A percentile compares a stretch with the other conserved stretches of the same genome.
These are phyloP conservation scores for Ceratocystis ficicola DNA, from an alignment of 2,329 filamentous ascomycete genomes.

Conservation along the genomic window DNA sequence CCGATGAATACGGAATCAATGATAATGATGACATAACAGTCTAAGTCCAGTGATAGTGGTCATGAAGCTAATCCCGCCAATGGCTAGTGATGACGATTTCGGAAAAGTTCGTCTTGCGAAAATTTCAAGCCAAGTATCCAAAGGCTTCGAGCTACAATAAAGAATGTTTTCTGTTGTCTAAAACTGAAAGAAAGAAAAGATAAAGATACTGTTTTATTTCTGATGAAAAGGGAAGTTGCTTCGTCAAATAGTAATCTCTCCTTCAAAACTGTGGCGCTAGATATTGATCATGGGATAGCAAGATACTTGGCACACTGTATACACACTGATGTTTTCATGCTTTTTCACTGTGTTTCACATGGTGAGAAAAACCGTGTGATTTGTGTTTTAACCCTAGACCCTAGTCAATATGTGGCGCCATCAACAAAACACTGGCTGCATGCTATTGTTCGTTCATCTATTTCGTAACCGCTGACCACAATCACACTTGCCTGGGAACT, in stretches of 20 bases:
- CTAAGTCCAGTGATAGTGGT: neutral
- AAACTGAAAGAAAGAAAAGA: neutral
- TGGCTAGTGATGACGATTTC: neutral
- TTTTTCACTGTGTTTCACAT: neutral
- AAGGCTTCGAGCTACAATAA: neutral
- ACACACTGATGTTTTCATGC: neutral
- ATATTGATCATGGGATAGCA: neutral
- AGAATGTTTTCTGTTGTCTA: neutral
- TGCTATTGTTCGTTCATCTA: too few species aligned
- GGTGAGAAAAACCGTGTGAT: neutral
- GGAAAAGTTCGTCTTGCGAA: neutral
- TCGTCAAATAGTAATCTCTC: neutral
- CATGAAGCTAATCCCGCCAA: neutral
- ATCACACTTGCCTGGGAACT: too few species aligned
- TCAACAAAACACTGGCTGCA: neutral
- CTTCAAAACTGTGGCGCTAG: neutral
- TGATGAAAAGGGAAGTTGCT: neutral
- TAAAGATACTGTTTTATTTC: neutral
- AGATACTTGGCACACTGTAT: neutral
- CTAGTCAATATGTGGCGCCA: neutral
- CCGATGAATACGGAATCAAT: constrained; percentile 62
- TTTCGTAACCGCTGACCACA: too few species aligned
- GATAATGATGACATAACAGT: constrained; percentile 40
- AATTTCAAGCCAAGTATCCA: neutral
- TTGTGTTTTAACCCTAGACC: neutral